phyloP scores from a whole-genome alignment of 805 yeast species.

The Saturnispora diversa region DNA sequence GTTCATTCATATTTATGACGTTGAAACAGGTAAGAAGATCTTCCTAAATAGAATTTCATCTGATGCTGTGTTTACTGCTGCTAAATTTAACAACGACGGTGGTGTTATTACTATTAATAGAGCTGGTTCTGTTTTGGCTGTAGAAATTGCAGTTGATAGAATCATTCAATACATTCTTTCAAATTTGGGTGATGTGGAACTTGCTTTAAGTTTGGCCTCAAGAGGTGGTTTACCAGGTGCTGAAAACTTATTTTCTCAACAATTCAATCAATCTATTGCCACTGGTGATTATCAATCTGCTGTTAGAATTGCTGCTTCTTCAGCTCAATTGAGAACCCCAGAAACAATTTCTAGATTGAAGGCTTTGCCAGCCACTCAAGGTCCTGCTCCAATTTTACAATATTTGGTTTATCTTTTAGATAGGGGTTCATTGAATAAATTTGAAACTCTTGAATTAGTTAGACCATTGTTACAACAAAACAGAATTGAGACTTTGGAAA shows the following conservation, averaged over 20 bases:
- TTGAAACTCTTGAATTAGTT: conserved; percentile 90
- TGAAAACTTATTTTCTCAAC: conserved; percentile 82
- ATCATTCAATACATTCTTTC: conserved; percentile 84
- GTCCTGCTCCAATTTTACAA: conserved; percentile 89
- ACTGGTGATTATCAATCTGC: conserved; percentile 87
- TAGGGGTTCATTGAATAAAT: conserved; percentile 84
- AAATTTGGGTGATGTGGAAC: conserved; percentile 74
- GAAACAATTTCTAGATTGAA: conserved; percentile 91
- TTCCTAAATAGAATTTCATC: conserved; percentile 95
- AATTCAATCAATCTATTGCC: conserved; percentile 75
- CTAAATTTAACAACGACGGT: conserved; percentile 57
- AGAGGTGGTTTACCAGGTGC: conserved; percentile 98
- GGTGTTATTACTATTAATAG: conserved; percentile 94
- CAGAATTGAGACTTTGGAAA: conserved; percentile 86
- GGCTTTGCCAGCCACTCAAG: conserved; percentile 84
- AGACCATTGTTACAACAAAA: conserved; percentile 93
- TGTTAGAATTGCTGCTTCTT: conserved; percentile 94
- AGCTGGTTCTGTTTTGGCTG: conserved; percentile 90
- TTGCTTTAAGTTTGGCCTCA: conserved; percentile 83
- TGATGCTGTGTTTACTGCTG: conserved; percentile 88
- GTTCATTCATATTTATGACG: conserved; percentile 89
- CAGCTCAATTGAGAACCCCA: conserved; percentile 86
- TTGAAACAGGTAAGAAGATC: conserved; percentile 85
- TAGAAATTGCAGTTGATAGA: conserved; percentile 76
- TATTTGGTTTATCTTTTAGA: conserved; percentile 88